Conservation (phyloP, 768 basidiomycete genomes). For the Agaricus subrufescens region DNA sequence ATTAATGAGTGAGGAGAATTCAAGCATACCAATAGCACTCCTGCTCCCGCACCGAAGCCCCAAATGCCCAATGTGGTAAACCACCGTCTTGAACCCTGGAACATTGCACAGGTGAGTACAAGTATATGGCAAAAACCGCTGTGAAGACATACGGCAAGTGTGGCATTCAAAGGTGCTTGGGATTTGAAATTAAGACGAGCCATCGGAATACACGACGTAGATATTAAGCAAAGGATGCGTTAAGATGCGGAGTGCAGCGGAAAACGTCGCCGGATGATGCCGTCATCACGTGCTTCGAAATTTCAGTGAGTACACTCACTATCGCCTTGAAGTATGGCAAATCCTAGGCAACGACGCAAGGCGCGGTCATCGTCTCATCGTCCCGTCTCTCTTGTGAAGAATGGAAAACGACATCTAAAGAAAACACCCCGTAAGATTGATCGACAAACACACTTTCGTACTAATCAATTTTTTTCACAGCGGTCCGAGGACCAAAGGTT, state of each 20-base stretch:
- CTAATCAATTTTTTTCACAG: slow-evolving; percentile 27
- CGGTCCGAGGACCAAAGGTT: slow-evolving; percentile 75
- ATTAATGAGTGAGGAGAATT: not conserved
- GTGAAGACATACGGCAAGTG: slow-evolving; percentile 30
- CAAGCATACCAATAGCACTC: slow-evolving; percentile 58
- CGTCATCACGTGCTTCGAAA: slow-evolving; percentile 15
- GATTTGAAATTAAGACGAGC: slow-evolving; percentile 35
- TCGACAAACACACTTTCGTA: not conserved
- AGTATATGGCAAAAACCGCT: not conserved
- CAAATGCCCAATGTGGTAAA: slow-evolving; percentile 57
- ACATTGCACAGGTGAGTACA: slow-evolving; percentile 11
- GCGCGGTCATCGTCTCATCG: slow-evolving; percentile 71
- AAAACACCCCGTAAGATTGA: slow-evolving; percentile 65
- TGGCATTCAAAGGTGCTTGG: slow-evolving; percentile 31
- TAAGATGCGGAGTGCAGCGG: slow-evolving; percentile 23
- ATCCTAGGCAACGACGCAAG: slow-evolving; percentile 91
- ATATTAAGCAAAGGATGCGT: slow-evolving; percentile 11
- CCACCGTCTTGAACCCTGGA: slow-evolving; percentile 55
- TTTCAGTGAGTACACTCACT: not conserved
- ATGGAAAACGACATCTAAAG: slow-evolving; percentile 71
- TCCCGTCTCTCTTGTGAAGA: slow-evolving; percentile 66
- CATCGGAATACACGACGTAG: slow-evolving; percentile 26
- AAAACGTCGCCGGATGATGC: slow-evolving; percentile 25
- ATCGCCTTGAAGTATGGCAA: slow-evolving; percentile 60
- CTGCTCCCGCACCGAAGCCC: slow-evolving; percentile 66